Conservation (phyloP, 495 filamentous ascomycete genomes). For the Penicillium turbatum region DNA sequence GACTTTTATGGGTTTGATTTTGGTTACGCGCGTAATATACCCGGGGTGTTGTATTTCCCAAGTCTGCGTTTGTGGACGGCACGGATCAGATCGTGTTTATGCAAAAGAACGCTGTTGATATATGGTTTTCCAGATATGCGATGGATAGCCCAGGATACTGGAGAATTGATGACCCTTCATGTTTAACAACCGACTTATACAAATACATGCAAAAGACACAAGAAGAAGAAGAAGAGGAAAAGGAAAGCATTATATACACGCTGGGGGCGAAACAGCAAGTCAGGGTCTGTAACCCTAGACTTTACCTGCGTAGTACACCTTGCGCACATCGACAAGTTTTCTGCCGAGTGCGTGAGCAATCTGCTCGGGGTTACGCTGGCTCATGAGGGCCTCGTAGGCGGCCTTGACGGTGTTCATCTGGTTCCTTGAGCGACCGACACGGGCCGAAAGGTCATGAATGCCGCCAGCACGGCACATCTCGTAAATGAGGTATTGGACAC, state of each 20-base stretch:
- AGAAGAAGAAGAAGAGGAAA: conserved; percentile 23
- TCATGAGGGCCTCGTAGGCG: conserved; percentile 71
- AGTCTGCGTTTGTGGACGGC: background rate
- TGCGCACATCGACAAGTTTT: conserved; percentile 93
- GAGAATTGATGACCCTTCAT: conserved; percentile 15
- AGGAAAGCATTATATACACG: conserved; percentile 41
- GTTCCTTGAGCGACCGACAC: conserved; percentile 74
- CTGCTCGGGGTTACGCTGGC: conserved; percentile 80
- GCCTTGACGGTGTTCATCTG: conserved; percentile 97
- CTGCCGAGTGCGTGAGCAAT: conserved; percentile 80
- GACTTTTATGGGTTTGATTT: conserved; percentile 4
- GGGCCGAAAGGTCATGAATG: conserved; percentile 78
- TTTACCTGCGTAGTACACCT: conserved; percentile 91
- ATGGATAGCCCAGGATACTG: conserved; percentile 5
- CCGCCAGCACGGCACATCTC: conserved; percentile 83
- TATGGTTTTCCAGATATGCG: conserved; percentile 9
- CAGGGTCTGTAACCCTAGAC: conserved; percentile 39
- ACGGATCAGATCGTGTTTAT: conserved; percentile 3
- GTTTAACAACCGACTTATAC: conserved; percentile 20
- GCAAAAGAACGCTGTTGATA: conserved; percentile 1
- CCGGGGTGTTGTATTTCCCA: conserved; percentile 5
- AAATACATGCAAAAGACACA: conserved; percentile 33
- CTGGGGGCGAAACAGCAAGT: conserved; percentile 22
- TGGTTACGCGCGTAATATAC: conserved; percentile 17
- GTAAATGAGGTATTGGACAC: conserved; percentile 84